Base-by-base conservation (phyloP, 2,329 filamentous ascomycete species). In the Fusarium sp. region DNA sequence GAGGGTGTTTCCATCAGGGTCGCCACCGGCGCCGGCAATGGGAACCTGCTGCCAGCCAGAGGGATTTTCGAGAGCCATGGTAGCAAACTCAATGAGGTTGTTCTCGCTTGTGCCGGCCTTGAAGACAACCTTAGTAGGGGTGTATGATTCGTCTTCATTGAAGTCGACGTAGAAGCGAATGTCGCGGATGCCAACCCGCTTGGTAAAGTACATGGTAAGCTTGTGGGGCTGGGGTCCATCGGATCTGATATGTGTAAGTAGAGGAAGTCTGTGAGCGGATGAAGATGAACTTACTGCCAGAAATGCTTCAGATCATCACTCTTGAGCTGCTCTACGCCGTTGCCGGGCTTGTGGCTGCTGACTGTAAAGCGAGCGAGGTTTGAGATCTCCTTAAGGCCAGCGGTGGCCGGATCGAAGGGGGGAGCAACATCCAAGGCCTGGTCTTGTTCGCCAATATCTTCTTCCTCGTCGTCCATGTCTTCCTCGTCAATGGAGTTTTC, bases 71-170 rank as follows among this genome's bases (percentile, higher is more conserved):
- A 97, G 89, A 67, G 88, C 86, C 84, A 97, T 91, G 24, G 89
- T 89, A 3, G 90, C 90, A 78, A 97, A 98, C 66, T 96, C 92
- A 54, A 96, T 91, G 11, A 98, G 87, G 75, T 96, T 94, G 78
- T 98, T 96, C 68, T 94, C 91, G 44, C 94, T 93, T 67, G 93
- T 97, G 14, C 96, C 96, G 0, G 94, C 95, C 37, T 91, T 88
- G 76, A 98, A 94, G 46, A 92, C 83, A 74, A 99, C 96, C 73
- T 94, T 92, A 2, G 94, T 98, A 0, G 96, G 96, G 5, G 96
- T 99, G 78, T 99, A 99, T 43, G 92, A 96, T 80, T 99, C 96
- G 79, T 99, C 96, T 54, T 93, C 88, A 65, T 91, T 90, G 78
- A 97, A 97, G 80, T 99, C 94, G 44, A 99, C 89, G 71, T 91